Conservation (phyloP, 495 filamentous ascomycete genomes). For the Aspergillus coremiiformis region DNA sequence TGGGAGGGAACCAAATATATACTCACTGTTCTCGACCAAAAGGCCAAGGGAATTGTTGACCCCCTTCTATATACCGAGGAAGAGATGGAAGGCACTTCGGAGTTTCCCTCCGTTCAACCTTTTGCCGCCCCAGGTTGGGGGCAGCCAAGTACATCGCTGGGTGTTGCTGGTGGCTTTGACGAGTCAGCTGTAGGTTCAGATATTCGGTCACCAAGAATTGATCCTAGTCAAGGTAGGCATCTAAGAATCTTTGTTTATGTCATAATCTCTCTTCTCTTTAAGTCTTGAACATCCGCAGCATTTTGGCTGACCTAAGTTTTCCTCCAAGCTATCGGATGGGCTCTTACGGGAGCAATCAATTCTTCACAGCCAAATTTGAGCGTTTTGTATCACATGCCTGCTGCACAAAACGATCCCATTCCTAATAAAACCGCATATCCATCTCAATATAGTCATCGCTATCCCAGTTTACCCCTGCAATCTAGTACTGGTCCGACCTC, state of each 20-base stretch:
- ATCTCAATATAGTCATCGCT: slow-evolving; percentile 33
- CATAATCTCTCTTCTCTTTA: not conserved
- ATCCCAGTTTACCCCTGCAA: slow-evolving; percentile 20
- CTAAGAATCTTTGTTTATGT: slow-evolving; percentile 5
- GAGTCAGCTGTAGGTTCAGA: slow-evolving; percentile 20
- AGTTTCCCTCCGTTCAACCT: slow-evolving; percentile 30
- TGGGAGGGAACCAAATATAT: slow-evolving; percentile 87
- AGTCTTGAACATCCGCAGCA: not conserved
- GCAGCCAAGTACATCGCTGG: slow-evolving; percentile 23
- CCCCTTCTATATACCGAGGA: slow-evolving; percentile 70
- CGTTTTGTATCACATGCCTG: slow-evolving; percentile 56
- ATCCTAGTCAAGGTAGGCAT: slow-evolving; percentile 46
- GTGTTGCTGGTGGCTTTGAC: slow-evolving; percentile 21
- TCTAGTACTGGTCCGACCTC: slow-evolving; percentile 15
- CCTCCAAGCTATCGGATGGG: slow-evolving; percentile 60
- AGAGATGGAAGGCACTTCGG: slow-evolving; percentile 61
- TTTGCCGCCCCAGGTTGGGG: slow-evolving; percentile 39
- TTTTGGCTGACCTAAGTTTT: slow-evolving; percentile 24
- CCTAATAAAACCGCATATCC: slow-evolving; percentile 20
- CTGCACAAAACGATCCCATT: slow-evolving; percentile 16
- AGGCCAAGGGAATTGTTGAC: slow-evolving; percentile 75
- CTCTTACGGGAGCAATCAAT: slow-evolving; percentile 72
- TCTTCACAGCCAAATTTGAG: slow-evolving; percentile 74
- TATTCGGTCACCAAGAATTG: slow-evolving; percentile 37
- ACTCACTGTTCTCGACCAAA: slow-evolving; percentile 76